Percentiles rank a stretch among this genome's conserved stretches.
Conservation (phyloP, 2,329 filamentous ascomycete species). For the Colletotrichum falcatum region DNA sequence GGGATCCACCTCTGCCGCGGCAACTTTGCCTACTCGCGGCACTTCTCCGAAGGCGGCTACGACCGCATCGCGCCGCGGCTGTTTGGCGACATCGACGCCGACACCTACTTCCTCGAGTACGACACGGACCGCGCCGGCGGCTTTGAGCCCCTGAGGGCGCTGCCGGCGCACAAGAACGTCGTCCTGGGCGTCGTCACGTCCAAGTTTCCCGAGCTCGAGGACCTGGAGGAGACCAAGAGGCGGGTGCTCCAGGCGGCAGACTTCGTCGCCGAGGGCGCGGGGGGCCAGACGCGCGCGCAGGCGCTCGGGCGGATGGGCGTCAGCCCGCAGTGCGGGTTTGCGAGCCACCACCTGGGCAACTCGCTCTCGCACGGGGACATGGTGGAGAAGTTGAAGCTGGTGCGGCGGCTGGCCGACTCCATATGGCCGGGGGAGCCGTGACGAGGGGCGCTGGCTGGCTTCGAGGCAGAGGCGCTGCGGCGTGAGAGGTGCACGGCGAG, state of each 20-base stretch:
- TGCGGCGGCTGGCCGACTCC: conserved; percentile 32
- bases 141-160: conserved; percentile 70
- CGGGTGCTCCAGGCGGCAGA: conserved; percentile 70
- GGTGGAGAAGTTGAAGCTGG: conserved; percentile 35
- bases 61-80: conserved; percentile 72
- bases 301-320: conserved; percentile 74
- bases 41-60: conserved; percentile 74
- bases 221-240: conserved; percentile 65
- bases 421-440: conserved; percentile 40
- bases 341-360: conserved; percentile 56
- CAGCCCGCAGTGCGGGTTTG: conserved; percentile 78
- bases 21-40: conserved; percentile 72
- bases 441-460: background rate
- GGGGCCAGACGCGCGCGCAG: conserved; percentile 70
- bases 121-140: conserved; percentile 70
- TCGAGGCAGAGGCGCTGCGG: background rate
- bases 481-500: background rate
- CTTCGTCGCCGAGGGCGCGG: conserved; percentile 74
- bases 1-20: conserved; percentile 76
- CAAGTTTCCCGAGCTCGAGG: conserved; percentile 70
- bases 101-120: conserved; percentile 73
- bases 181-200: conserved; percentile 71
- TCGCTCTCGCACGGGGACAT: conserved; percentile 35
- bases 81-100: conserved; percentile 68
- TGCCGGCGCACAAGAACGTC: conserved; percentile 72